phyloP scores from a whole-genome alignment of 2,329 filamentous ascomycete species.

The Phaeoacremonium minimum region DNA sequence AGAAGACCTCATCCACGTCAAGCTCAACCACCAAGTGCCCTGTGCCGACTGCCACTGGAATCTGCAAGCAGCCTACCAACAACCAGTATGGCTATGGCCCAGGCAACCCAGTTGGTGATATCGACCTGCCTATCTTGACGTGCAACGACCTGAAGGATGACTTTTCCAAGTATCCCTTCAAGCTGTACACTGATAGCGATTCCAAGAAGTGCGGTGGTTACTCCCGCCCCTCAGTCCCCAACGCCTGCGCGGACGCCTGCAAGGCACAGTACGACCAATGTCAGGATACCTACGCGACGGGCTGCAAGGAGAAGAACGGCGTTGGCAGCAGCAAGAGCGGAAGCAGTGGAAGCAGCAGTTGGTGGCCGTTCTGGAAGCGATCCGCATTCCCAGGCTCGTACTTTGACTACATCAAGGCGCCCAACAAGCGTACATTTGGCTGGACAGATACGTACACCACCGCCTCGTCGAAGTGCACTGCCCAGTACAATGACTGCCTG shows the following conservation, averaged over 20 bases:
- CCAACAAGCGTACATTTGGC: slow-evolving; percentile 13
- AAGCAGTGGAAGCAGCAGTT: not conserved
- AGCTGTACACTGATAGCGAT: slow-evolving; percentile 44
- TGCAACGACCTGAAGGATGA: slow-evolving; percentile 48
- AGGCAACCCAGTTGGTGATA: slow-evolving; percentile 50
- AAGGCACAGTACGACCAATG: slow-evolving; percentile 47
- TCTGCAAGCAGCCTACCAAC: slow-evolving; percentile 49
- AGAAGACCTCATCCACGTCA: slow-evolving; percentile 24
- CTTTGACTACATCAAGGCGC: slow-evolving; percentile 7
- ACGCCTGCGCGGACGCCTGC: slow-evolving; percentile 49
- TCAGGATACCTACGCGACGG: slow-evolving; percentile 41
- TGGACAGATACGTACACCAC: slow-evolving; percentile 18
- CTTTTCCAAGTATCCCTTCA: slow-evolving; percentile 39
- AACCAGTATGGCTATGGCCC: slow-evolving; percentile 64
- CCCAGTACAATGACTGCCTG: slow-evolving; percentile 46
- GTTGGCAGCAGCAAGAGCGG: not conserved
- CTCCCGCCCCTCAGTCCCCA: slow-evolving; percentile 23
- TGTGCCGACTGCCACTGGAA: slow-evolving; percentile 42
- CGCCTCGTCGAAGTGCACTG: slow-evolving; percentile 37
- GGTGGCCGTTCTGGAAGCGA: not conserved
- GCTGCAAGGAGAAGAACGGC: slow-evolving; percentile 33
- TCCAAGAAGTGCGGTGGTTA: slow-evolving; percentile 39
- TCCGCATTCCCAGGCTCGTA: slow-evolving; percentile 3
- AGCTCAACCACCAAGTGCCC: slow-evolving; percentile 26
- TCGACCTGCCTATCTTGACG: slow-evolving; percentile 45